These are phyloP conservation scores for Lactarius deliciosus DNA, from an alignment of 768 basidiomycete species.

Conservation along the genomic window DNA sequence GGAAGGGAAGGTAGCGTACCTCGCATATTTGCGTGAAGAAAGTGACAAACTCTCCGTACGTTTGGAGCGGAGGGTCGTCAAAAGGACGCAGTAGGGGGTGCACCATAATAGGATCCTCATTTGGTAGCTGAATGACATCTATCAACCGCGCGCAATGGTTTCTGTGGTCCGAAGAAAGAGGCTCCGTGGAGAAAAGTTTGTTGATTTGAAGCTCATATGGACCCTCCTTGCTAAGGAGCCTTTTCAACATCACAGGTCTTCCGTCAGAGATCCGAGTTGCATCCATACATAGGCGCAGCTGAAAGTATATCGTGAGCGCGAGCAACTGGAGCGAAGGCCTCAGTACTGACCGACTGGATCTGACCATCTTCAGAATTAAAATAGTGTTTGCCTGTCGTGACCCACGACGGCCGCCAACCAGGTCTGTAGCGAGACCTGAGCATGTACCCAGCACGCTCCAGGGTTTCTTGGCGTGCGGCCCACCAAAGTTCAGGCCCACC, in stretches of 20 bases:
- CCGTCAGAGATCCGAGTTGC: conserved; percentile 21
- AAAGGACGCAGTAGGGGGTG: conserved; percentile 34
- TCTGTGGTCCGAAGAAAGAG: conserved; percentile 9
- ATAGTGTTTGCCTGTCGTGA: not conserved
- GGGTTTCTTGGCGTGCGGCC: not conserved
- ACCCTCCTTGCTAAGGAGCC: not conserved
- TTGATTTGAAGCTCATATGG: conserved; percentile 21
- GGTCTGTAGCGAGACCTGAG: conserved; percentile 21
- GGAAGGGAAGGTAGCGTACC: not conserved
- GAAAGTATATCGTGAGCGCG: not conserved
- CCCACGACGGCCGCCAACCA: conserved; percentile 23
- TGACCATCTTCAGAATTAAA: conserved; percentile 8
- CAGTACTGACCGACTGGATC: not conserved
- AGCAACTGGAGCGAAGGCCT: not conserved
- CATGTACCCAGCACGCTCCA: conserved; percentile 18
- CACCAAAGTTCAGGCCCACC: conserved; percentile 17
- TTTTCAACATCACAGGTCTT: conserved; percentile 14
- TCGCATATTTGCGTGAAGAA: conserved; percentile 33
- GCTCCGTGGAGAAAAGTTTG: conserved; percentile 5
- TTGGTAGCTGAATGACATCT: conserved; percentile 14
- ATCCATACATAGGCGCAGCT: conserved; percentile 8
- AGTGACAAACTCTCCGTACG: conserved; percentile 25
- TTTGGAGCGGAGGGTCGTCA: conserved; percentile 32
- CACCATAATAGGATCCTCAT: conserved; percentile 29
- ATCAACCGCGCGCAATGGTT: conserved; percentile 15